Conservation (phyloP, 768 basidiomycete genomes). For the Collybia sp. region DNA sequence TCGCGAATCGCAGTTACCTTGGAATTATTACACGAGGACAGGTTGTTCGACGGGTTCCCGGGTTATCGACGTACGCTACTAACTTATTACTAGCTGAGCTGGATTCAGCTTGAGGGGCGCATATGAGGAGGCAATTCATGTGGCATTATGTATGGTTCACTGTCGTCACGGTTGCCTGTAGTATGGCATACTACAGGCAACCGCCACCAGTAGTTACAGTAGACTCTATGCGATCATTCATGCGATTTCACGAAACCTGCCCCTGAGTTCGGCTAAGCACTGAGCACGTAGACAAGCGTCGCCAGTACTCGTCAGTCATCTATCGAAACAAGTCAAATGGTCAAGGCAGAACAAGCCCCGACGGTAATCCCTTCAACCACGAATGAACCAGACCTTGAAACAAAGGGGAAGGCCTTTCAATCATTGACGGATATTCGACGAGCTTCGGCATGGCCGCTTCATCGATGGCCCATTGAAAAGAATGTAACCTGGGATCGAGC, state of each 20-base stretch:
- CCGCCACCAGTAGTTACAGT: too few relatives aligned
- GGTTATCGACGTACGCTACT: slow-evolving; percentile 43
- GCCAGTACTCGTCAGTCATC: background rate
- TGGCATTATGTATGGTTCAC: slow-evolving; percentile 46
- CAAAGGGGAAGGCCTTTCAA: slow-evolving; percentile 18
- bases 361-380: too few relatives aligned
- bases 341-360: background rate
- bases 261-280: too few relatives aligned
- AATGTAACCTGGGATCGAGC: slow-evolving; percentile 20
- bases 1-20: too few relatives aligned
- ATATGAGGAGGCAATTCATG: slow-evolving; percentile 42
- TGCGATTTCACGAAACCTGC: too few relatives aligned
- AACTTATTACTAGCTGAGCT: slow-evolving; percentile 40
- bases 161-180: slow-evolving; percentile 31
- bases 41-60: slow-evolving; percentile 46
- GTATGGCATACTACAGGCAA: too few relatives aligned
- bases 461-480: slow-evolving; percentile 34
- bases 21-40: slow-evolving; percentile 9
- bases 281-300: background rate
- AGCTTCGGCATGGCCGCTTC: slow-evolving; percentile 33
- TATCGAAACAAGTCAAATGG: background rate
- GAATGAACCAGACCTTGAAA: background rate
- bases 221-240: too few relatives aligned
- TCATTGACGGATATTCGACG: slow-evolving; percentile 23
- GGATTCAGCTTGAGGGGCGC: slow-evolving; percentile 31